Percentiles rank a stretch among this genome's conserved stretches.
Evolutionary conservation across 768 basidiomycete genomes (phyloP).

Genomic region (Tylopilus subfusipes): DNA sequence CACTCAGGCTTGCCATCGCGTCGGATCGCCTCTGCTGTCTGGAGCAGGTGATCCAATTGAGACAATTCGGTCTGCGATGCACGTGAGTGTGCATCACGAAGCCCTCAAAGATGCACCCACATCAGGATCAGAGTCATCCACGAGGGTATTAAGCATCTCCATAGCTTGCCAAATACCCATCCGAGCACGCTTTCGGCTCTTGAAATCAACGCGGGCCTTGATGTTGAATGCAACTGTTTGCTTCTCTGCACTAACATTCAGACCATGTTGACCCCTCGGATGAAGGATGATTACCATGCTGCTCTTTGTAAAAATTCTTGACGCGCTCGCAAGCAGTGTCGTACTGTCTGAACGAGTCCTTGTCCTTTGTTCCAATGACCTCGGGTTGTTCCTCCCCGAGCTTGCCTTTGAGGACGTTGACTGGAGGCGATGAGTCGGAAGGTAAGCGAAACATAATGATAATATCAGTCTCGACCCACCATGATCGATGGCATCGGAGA

Average conservation of each 20-base stretch:
- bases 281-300: constrained; percentile 52
- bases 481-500: constrained; percentile 49
- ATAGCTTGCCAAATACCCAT: constrained; percentile 89
- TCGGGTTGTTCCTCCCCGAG: constrained; percentile 55
- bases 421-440: constrained; percentile 35
- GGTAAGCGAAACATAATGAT: not conserved
- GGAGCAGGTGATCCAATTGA: constrained; percentile 88
- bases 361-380: constrained; percentile 61
- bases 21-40: constrained; percentile 88
- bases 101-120: constrained; percentile 32
- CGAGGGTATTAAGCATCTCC: constrained; percentile 79
- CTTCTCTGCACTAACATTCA: constrained; percentile 52
- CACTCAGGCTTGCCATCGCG: constrained; percentile 85
- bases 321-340: constrained; percentile 75
- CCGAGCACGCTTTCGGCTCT: constrained; percentile 59
- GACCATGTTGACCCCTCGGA: not conserved
- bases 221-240: constrained; percentile 87
- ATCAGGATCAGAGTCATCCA: constrained; percentile 91
- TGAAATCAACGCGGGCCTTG: constrained; percentile 70
- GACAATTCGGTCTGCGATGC: constrained; percentile 59
- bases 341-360: constrained; percentile 66
- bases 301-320: constrained; percentile 73
- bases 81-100: constrained; percentile 9
- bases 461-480: constrained; percentile 31
- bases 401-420: constrained; percentile 65